Evolutionary conservation across 1,284 basidiomycete species (phyloP), one percentile per base, ranked within the genome.

Genomic region (Anthracocystis walkeri): DNA sequence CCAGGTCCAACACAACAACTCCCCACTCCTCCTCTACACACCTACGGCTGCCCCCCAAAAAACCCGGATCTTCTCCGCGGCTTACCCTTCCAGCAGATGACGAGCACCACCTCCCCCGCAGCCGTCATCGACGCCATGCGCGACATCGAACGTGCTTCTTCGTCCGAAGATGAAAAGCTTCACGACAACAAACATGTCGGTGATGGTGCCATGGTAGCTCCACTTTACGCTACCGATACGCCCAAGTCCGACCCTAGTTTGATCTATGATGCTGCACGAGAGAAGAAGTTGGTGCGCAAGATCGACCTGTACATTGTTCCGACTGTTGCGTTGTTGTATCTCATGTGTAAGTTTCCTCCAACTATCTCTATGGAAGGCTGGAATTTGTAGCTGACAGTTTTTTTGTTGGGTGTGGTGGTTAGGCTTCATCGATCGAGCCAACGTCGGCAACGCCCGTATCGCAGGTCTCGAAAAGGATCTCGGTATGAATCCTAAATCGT

Each of bases 211-310:
- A n/a, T 56, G n/a, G 51, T 64, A 7, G 53, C 68, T 4, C 56
- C 51, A 10, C 57, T 72, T 1, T 66, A 72, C 48, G 56, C 56
- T 41, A 56, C 20, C 14, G 55, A 21, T 2, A 62, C 68, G n/a
- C 59, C 59, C 33, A 42, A 40, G 4, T 59, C 58, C 7, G 56
- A 62, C 1, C 56, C 51, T 2, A 55, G 38, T 20, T 20, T 57
- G 48, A 64, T 75, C 33, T 95, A 95, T 84, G 77, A 69, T 60
- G 76, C 70, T 41, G 65, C 50, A 27, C 60, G 23, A 58, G 82
- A 56, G 53, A 73, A 46, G 27, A 54, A 58, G 31, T 51, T 82
- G 12, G 56, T 77, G 20, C 53, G 75, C 42, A 82, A 85, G 63
- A 71, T 85, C 31, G 84, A 85, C 58, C 18, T 77, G 12, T 62